Evolutionary conservation across 2,329 filamentous ascomycete genomes (phyloP).

Genomic region (Ophiostoma pallidulum): DNA sequence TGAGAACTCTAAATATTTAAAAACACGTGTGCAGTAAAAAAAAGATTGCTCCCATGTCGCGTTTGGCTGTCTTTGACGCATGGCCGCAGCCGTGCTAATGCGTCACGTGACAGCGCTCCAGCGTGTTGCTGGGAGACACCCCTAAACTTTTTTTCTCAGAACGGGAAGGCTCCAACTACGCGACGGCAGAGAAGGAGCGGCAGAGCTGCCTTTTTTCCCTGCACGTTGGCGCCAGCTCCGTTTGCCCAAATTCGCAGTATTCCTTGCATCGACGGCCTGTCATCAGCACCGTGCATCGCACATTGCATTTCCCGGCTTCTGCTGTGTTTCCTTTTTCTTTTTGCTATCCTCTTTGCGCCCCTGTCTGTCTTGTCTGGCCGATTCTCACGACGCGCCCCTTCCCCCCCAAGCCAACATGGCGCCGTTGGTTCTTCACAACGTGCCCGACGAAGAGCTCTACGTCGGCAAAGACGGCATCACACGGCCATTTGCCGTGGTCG

Average conservation of each 20-base stretch:
- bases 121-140: conserved; percentile 4
- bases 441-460: conserved; percentile 59
- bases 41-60: too few relatives aligned
- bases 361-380: neutral
- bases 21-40: too few relatives aligned
- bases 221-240: neutral
- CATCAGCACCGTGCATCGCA: neutral
- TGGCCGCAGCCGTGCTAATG: too few relatives aligned
- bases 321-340: too few relatives aligned
- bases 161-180: neutral
- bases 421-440: conserved; percentile 58
- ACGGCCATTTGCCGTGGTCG: conserved; percentile 55
- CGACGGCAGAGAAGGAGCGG: neutral
- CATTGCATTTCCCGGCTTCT: too few relatives aligned
- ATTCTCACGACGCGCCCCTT: neutral
- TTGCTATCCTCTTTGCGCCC: too few relatives aligned
- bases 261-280: neutral
- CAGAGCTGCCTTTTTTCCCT: neutral
- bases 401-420: conserved; percentile 35
- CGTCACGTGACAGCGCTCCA: too few relatives aligned
- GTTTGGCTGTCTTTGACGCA: too few relatives aligned
- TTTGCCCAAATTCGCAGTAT: too few relatives aligned
- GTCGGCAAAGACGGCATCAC: conserved; percentile 55
- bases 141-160: neutral
- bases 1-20: too few relatives aligned